These are phyloP conservation scores for Ampelocalamus luodianensis DNA, from an alignment of 176 grass and related monocot species.

Conservation along the genomic window DNA sequence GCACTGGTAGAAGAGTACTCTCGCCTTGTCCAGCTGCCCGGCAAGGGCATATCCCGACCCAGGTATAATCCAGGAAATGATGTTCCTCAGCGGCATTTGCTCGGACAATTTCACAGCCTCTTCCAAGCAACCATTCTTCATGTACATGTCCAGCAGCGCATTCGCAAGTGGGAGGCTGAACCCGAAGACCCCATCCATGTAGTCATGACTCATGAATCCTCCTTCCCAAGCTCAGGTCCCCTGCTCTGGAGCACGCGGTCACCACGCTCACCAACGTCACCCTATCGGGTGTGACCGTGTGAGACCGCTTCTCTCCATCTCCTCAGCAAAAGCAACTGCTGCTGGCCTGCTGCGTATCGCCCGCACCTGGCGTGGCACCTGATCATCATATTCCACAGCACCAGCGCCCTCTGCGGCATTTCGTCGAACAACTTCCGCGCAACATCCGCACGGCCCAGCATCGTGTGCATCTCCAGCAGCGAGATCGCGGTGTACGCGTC, in stretches of 20 bases:
- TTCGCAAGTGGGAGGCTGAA: conserved; percentile 66
- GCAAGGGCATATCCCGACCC: conserved; percentile 51
- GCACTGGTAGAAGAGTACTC: conserved; percentile 54
- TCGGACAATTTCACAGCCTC: conserved; percentile 56
- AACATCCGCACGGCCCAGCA: conserved; percentile 33
- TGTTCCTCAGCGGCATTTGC: conserved; percentile 53
- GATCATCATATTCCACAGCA: conserved; percentile 69
- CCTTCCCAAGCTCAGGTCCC: conserved; percentile 57
- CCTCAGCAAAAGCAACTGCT: conserved; percentile 43
- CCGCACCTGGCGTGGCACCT: conserved; percentile 54
- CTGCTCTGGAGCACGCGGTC: conserved; percentile 52
- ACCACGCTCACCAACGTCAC: conserved; percentile 47
- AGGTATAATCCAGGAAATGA: conserved; percentile 69
- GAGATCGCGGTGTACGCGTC: conserved; percentile 59
- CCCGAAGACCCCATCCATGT: conserved; percentile 44
- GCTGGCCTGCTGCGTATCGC: conserved; percentile 32
- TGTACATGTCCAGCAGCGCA: conserved; percentile 68
- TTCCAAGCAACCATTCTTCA: conserved; percentile 56
- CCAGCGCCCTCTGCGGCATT: conserved; percentile 44
- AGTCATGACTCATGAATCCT: conserved; percentile 61
- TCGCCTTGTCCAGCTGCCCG: conserved; percentile 59
- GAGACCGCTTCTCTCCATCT: conserved; percentile 49
- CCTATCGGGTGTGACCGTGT: conserved; percentile 41
- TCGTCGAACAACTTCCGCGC: conserved; percentile 63
- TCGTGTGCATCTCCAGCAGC: conserved; percentile 60